Evolutionary conservation across 2,329 filamentous ascomycete genomes (phyloP).

Genomic region (Sporothrix protearum): DNA sequence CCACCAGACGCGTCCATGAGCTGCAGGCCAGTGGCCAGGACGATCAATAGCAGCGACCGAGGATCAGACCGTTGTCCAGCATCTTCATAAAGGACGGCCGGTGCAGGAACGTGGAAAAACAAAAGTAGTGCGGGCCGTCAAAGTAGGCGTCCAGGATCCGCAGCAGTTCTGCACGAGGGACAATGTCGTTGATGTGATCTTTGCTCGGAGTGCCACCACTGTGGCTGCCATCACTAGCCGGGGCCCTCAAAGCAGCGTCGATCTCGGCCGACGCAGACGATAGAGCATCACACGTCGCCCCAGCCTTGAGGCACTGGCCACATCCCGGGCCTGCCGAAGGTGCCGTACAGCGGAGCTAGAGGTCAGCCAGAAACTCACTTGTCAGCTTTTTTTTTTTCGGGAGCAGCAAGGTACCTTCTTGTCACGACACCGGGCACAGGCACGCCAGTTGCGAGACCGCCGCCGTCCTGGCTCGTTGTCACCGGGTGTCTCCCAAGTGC

Average conservation of each 20-base stretch:
- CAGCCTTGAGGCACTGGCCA: slow-evolving; percentile 6
- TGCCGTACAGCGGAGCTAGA: slow-evolving; percentile 12
- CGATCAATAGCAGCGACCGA: neutral
- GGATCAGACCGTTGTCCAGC: slow-evolving; percentile 10
- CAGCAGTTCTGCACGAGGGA: neutral
- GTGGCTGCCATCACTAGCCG: neutral
- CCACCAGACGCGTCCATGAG: neutral
- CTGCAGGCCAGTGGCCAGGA: slow-evolving; percentile 15
- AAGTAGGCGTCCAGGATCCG: slow-evolving; percentile 15
- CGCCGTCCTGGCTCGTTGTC: slow-evolving; percentile 1
- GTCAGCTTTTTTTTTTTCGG: neutral
- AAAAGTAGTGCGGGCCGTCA: slow-evolving; percentile 17
- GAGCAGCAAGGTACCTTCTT: neutral
- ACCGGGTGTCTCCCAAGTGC: neutral
- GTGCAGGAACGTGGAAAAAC: slow-evolving; percentile 15
- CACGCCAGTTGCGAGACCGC: slow-evolving; percentile 16
- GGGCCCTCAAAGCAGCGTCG: neutral
- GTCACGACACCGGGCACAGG: slow-evolving; percentile 10
- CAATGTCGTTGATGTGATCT: neutral
- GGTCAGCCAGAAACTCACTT: too few relatives aligned
- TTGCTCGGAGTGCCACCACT: neutral
- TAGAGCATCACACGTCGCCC: neutral
- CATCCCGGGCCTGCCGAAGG: neutral
- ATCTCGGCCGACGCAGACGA: neutral
- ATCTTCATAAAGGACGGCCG: slow-evolving; percentile 17